Evolutionary conservation across 805 yeast species (phyloP).

Genomic region (Candida caryicola): DNA sequence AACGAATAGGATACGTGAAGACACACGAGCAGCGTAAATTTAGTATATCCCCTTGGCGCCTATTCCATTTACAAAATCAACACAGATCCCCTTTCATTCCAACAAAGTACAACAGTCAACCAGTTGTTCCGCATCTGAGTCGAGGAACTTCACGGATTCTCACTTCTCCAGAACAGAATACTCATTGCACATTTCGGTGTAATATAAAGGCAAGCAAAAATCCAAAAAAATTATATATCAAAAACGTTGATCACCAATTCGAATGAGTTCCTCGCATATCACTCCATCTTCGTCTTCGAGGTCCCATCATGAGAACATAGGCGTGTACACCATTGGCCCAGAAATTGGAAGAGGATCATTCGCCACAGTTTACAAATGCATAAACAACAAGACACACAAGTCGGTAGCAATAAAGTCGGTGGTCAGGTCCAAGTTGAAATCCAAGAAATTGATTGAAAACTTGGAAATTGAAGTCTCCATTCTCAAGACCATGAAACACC

Average conservation of each 20-base stretch:
- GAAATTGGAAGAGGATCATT: slow-evolving; percentile 96
- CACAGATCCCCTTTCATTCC: no score
- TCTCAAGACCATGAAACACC: slow-evolving; percentile 82
- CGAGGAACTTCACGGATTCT: no score
- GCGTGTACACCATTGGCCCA: slow-evolving; percentile 59
- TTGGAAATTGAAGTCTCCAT: slow-evolving; percentile 90
- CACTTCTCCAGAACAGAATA: no score
- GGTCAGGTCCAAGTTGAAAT: slow-evolving; percentile 73
- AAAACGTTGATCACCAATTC: neutral
- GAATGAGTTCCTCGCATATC: neutral
- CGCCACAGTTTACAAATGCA: slow-evolving; percentile 91
- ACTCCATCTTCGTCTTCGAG: neutral
- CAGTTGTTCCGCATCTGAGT: no score
- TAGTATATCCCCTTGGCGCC: no score
- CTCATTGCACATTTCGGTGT: no score
- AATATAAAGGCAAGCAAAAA: no score
- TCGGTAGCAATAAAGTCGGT: slow-evolving; percentile 91
- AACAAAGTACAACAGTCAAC: no score
- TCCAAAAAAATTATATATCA: neutral
- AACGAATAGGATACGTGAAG: no score
- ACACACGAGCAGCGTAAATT: no score
- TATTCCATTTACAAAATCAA: no score
- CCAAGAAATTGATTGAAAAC: slow-evolving; percentile 84
- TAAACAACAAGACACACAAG: slow-evolving; percentile 46
- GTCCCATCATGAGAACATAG: slow-evolving; percentile 24